phyloP scores from a whole-genome alignment of 305 asterid species.

The Lippia alba region DNA sequence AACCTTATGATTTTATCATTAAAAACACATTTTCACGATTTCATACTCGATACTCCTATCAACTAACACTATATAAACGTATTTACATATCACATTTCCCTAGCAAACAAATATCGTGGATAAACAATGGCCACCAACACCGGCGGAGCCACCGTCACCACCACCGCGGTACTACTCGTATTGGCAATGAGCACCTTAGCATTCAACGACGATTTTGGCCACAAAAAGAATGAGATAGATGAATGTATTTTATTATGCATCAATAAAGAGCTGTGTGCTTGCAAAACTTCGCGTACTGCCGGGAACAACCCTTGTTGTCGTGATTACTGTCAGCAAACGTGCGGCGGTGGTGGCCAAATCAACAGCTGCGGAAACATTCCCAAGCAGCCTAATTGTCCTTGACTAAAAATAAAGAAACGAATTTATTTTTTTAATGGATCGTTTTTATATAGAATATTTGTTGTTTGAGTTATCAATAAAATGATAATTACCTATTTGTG shows the following conservation, averaged over 20 bases:
- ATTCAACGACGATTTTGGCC: neutral
- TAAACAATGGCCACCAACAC: neutral
- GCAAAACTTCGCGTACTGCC: constrained; percentile 12
- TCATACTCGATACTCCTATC: too few species aligned
- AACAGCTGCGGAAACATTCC: constrained; percentile 22
- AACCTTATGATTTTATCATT: too few species aligned
- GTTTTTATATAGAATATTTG: too few species aligned
- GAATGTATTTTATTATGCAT: constrained; percentile 14
- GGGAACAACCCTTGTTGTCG: neutral
- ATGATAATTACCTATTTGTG: too few species aligned
- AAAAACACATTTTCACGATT: too few species aligned
- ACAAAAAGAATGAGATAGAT: neutral
- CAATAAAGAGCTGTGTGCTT: too few species aligned
- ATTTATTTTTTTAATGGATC: too few species aligned
- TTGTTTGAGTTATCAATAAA: too few species aligned
- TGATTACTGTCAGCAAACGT: neutral
- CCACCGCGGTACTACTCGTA: neutral
- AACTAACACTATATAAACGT: too few species aligned
- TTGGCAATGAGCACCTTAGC: neutral
- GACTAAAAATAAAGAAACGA: too few species aligned
- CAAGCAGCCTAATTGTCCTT: constrained; percentile 15
- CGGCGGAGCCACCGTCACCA: neutral
- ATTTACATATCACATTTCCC: too few species aligned
- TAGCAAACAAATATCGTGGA: neutral
- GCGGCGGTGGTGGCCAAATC: constrained; percentile 18